A percentile compares a stretch with the other conserved stretches of the same genome.
Conservation (phyloP, 2,329 filamentous ascomycete species). For the Volutella citrinella region DNA sequence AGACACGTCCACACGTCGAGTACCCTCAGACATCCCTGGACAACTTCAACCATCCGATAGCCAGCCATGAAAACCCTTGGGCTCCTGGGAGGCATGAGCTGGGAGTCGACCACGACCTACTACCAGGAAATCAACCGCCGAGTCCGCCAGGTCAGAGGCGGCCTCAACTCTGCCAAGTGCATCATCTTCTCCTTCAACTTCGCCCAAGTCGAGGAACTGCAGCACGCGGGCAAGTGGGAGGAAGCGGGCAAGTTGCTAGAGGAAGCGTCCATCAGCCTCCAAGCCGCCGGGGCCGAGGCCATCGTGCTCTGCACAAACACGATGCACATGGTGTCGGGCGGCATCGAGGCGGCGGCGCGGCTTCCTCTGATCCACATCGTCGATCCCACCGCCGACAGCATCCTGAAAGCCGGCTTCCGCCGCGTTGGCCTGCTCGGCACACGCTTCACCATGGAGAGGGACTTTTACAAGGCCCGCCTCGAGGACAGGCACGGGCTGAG, state of each 20-base stretch:
- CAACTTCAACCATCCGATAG: too few relatives aligned
- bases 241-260: constrained; percentile 14
- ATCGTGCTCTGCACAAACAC: constrained; percentile 25
- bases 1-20: too few relatives aligned
- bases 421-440: constrained; percentile 20
- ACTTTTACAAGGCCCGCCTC: constrained; percentile 19
- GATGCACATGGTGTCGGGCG: constrained; percentile 18
- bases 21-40: too few relatives aligned
- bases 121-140: constrained; percentile 25
- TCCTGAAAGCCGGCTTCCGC: constrained; percentile 11
- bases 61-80: constrained; percentile 26
- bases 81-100: constrained; percentile 25
- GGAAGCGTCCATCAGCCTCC: constrained; percentile 12
- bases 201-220: constrained; percentile 17
- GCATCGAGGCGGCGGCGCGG: constrained; percentile 8
- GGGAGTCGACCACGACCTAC: constrained; percentile 23
- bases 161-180: constrained; percentile 19
- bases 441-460: constrained; percentile 22
- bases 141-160: constrained; percentile 17
- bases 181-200: constrained; percentile 25
- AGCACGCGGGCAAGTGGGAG: constrained; percentile 15
- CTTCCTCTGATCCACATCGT: constrained; percentile 24
- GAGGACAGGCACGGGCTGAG: constrained; percentile 7
- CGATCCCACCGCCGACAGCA: constrained; percentile 18
- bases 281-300: constrained; percentile 19